Percentiles rank a stretch among this genome's conserved stretches.
These are phyloP conservation scores for Quercus bicolor DNA, from an alignment of 306 rosid species.

Conservation along the genomic window DNA sequence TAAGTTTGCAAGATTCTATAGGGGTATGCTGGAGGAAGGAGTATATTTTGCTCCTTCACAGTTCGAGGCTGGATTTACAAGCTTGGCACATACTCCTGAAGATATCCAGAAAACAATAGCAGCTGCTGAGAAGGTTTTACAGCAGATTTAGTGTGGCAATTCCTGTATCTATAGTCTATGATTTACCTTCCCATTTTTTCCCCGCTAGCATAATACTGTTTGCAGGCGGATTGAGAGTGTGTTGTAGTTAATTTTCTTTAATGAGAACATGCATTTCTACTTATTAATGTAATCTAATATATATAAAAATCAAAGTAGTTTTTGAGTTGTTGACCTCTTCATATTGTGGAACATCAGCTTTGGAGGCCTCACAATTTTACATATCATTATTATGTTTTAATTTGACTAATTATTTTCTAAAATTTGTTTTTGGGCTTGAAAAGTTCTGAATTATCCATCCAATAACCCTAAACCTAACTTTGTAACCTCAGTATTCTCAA, in stretches of 20 bases:
- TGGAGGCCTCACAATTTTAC: too few relatives aligned
- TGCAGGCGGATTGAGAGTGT: background rate
- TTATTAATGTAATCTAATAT: too few relatives aligned
- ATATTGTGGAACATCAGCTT: too few relatives aligned
- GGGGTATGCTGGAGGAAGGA: conserved; percentile 95
- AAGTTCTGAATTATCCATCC: too few relatives aligned
- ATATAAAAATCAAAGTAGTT: too few relatives aligned
- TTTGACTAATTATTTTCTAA: too few relatives aligned
- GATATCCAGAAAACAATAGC: conserved; percentile 86
- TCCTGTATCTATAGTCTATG: conserved; percentile 3
- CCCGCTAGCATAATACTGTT: background rate
- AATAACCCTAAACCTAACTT: too few relatives aligned
- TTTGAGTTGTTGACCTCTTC: too few relatives aligned
- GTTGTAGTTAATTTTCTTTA: background rate
- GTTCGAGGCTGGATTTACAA: conserved; percentile 98
- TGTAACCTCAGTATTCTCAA: too few relatives aligned
- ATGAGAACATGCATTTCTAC: background rate
- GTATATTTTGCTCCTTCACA: conserved; percentile 96
- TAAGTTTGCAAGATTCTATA: conserved; percentile 72
- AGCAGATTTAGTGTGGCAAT: conserved; percentile 49
- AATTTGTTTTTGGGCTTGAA: too few relatives aligned
- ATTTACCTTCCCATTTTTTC: background rate
- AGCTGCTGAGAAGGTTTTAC: conserved; percentile 86
- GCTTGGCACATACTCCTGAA: conserved; percentile 82
- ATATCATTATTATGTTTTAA: too few relatives aligned